Evolutionary conservation across 1,139 yeast genomes (phyloP), one percentile per base, ranked within the genome.

Genomic region (Saccharomyces hybrid): DNA sequence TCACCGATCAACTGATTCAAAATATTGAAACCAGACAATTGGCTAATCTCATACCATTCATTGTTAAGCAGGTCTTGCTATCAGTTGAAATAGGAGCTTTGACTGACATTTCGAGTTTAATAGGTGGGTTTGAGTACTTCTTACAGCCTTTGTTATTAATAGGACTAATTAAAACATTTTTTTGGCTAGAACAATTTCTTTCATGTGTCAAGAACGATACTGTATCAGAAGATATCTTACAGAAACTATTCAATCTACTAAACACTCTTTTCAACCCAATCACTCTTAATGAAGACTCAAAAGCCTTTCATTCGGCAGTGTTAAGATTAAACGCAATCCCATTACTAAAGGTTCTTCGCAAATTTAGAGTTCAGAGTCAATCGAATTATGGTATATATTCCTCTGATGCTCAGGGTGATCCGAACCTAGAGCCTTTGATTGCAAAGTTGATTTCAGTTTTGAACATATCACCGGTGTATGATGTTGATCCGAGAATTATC

Each of bases 1-100:
- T 91, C 47, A 83, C 96, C 0, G 97, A 91, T 68, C 91, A 86
- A 38, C 73, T 90, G 55, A 82, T 90, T 65, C 80, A 83, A 61
- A 75, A 83, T 4, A 81, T 88, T 2, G 76, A 83, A 19, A 79
- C 86, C 26, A 81, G 83, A 61, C 93, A 88, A 56, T 79, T 88
- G 51, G 81, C 86, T 57, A 77, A 78, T 47, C 69, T 91, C 49
- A 79, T 89, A 14, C 95, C 97, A 0, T 75, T 81, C 4, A 80
- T 91, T 12, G 82, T 88, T 63, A 83, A 83, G 58, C 95, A 89
- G 66, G 84, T 89, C 0, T 75, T 88, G 4, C 68, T 77, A 21
- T 90, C 96, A 0, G 75, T 82, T 52, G 78, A 79, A 34, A 67
- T 77, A 19, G 82, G 82, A n/a, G 59, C 60, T 1, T 73, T 80